Evolutionary conservation across 163 green algal genomes (phyloP).

Genomic region (Scenedesmus sp.): DNA sequence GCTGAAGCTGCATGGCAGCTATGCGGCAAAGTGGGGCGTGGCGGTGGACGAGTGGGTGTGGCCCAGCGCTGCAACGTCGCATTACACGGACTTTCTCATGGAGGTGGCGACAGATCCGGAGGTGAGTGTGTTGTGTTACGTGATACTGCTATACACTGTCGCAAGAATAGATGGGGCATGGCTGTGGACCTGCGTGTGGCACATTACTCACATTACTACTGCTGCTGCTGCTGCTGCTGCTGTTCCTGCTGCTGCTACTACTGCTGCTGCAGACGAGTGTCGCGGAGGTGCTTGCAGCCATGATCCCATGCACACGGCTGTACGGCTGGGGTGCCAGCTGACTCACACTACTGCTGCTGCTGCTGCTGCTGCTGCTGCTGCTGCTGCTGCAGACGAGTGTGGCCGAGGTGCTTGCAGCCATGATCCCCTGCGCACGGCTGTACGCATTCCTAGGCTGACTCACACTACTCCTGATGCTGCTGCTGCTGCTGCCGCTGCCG

Average conservation of each 20-base stretch:
- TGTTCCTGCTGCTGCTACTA: neutral
- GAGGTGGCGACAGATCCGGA: conserved; percentile 59
- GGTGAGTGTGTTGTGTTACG: neutral
- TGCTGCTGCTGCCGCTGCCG: neutral
- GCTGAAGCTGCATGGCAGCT: conserved; percentile 55
- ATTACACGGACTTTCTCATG: conserved; percentile 66
- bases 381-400: neutral
- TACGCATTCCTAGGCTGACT: too few relatives aligned
- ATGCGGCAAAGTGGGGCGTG: conserved; percentile 53
- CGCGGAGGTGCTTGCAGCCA: conserved; percentile 70
- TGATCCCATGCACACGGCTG: conserved; percentile 73
- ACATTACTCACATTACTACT: conserved; percentile 59
- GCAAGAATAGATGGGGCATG: conserved; percentile 72
- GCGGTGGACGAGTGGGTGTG: neutral
- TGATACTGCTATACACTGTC: too few relatives aligned
- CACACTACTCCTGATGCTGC: conserved; percentile 24
- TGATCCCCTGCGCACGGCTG: too few relatives aligned
- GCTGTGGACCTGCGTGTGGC: conserved; percentile 59
- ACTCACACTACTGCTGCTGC: conserved; percentile 56
- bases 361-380: conserved; percentile 8
- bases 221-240: conserved; percentile 20
- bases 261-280: conserved; percentile 41
- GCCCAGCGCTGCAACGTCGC: conserved; percentile 42
- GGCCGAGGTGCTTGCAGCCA: too few relatives aligned
- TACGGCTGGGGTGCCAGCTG: conserved; percentile 59